Evolutionary conservation across 441 rosid species (phyloP).

Genomic region (Rhodomyrtus psidioides): DNA sequence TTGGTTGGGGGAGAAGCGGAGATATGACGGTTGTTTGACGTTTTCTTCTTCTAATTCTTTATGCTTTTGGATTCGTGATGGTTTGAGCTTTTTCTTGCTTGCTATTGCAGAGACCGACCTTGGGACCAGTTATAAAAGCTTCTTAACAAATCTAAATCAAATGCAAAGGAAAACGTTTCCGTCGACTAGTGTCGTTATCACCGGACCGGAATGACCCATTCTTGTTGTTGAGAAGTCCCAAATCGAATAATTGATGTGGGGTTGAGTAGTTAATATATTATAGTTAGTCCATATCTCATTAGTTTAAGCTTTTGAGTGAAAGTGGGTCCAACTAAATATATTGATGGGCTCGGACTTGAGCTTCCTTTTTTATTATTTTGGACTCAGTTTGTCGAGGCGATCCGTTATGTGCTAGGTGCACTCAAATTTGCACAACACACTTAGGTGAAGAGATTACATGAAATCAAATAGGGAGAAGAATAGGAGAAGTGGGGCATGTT

Average conservation of each 20-base stretch:
- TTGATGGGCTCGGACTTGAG: no score
- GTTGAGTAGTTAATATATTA: no score
- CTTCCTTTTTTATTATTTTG: no score
- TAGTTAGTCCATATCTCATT: no score
- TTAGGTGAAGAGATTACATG: neutral
- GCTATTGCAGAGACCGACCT: neutral
- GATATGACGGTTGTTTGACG: neutral
- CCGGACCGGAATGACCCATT: neutral
- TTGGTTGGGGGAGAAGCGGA: neutral
- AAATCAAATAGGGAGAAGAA: neutral
- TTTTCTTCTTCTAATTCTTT: neutral
- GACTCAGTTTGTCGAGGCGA: no score
- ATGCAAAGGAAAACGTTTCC: neutral
- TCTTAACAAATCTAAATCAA: neutral
- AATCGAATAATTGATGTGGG: no score
- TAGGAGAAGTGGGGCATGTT: neutral
- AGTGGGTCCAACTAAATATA: no score
- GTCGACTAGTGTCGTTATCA: neutral
- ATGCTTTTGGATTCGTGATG: neutral
- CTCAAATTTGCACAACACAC: neutral
- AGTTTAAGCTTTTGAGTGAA: no score
- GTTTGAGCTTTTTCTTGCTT: neutral
- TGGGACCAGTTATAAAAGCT: neutral
- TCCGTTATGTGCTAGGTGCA: no score
- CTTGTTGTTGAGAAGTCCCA: neutral